Evolutionary conservation across 108 stramenopile species (phyloP), one percentile per base, ranked within the genome.

Genomic region (Aurantiochytrium sp.): DNA sequence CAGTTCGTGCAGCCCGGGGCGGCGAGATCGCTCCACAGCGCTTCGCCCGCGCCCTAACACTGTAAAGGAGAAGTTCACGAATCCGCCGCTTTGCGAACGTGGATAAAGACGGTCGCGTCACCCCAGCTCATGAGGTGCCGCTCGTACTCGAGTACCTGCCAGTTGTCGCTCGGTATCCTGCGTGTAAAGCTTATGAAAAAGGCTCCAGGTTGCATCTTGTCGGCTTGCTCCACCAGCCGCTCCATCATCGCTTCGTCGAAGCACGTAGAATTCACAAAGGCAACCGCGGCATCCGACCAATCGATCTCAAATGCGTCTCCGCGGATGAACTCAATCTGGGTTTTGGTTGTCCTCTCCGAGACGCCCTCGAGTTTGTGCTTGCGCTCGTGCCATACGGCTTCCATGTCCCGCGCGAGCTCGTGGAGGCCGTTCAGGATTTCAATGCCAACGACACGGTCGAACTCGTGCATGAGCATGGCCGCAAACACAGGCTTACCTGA

Each of bases 261-360:
- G 90, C 93, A 93, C 3, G 93, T 94, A 19, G 90, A 90, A 55
- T 94, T 93, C 6, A 92, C 93, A 41, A 94, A 94, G 3, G 93
- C 91, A 39, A 94, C 55, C 68, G 93, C 91, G 32, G 92, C 93
- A 45, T 94, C 94, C 42, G 69, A 89, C 94, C 93, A 93, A 68
- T 94, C 94, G 55, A 68, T 81, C 4, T 91, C 87, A 32, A 93
- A 39, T 41, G 93, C 89, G 52, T 92, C 91, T 15, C 87, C 87
- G 22, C 85, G 89, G 50, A 89, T 27, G 32, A 93, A 90, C 45
- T 91, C 52, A 10, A 92, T 54, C 15, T 85, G 30, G 1, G 52
- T 68, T 86, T 52, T 54, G 37, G 48, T 21, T 85, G 30, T 37
- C 68, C 36, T 52, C 55, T 69, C 6, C 24, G 37, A 65, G 85